Evolutionary conservation across 2,329 filamentous ascomycete genomes (phyloP), one percentile per base, ranked within the genome.

Genomic region (Ophiostoma novo-ulmi): DNA sequence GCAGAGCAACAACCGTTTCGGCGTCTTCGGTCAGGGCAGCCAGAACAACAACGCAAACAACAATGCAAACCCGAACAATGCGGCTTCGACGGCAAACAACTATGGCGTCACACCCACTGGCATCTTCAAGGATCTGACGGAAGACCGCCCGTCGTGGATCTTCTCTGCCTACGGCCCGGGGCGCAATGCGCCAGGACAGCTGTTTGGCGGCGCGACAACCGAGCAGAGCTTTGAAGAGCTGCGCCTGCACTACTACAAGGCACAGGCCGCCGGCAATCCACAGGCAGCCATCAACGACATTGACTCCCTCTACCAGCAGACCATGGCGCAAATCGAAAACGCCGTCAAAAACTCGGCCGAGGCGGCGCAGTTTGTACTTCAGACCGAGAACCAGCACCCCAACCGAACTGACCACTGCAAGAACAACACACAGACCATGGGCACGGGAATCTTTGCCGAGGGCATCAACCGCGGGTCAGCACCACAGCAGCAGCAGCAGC

Each of bases 201-300:
- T 97, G 0, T 94, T 97, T 76, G 93, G 93, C 69, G 93, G 93
- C 1, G 85, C 84, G 64, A 84, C 87, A 6, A 86, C 93, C 22
- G 94, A 98, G 78, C 90, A 93, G 78, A 97, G 93, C 76, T 90
- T 91, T 58, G 94, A 98, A 78, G 94, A 98, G 80, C 86, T 97
- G 78, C 87, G 93, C 68, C 78, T 94, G 31, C 89, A 93, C 77
- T 94, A 94, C 76, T 82, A 88, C 75, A 76, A 78, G 69, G 87
- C 87, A 1, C 81, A 84, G 58, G 85, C 87, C 10, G 77, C 85
- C 8, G 91, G 91, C 1, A 91, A 89, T 70, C 80, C 82, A 14
- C 81, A 85, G 70, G 80, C 81, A 70, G 85, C 84, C 70, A 85
- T 87, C 75, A 82, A 83, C 76, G 83, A 90, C 76, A 85, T 89